Conservation (phyloP, 2,329 filamentous ascomycete genomes). For the Nemania abortiva region DNA sequence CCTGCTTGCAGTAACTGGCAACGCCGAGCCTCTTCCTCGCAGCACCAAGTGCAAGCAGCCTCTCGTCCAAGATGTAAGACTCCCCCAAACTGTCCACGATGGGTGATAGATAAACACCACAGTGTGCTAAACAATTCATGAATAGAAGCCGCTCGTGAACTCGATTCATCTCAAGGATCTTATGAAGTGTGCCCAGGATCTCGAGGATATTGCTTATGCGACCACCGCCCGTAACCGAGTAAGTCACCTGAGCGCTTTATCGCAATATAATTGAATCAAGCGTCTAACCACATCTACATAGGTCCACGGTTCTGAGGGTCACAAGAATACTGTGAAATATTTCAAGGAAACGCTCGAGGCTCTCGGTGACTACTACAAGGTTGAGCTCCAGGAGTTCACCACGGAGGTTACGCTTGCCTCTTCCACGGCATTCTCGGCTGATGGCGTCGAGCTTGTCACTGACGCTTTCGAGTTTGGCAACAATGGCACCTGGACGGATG, state of each 20-base stretch:
- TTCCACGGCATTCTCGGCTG: conserved; percentile 38
- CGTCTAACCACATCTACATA: conserved; percentile 18
- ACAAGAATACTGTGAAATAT: conserved; percentile 53
- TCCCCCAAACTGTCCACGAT: too few species aligned
- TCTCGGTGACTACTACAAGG: conserved; percentile 51
- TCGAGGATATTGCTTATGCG: conserved; percentile 51
- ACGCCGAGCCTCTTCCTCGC: conserved; percentile 41
- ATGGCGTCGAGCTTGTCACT: conserved; percentile 42
- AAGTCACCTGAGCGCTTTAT: conserved; percentile 33
- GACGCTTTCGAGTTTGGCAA: conserved; percentile 56
- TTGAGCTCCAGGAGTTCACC: conserved; percentile 50
- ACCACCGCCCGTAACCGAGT: conserved; percentile 49
- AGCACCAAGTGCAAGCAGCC: conserved; percentile 31
- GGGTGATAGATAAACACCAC: not conserved
- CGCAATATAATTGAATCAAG: not conserved
- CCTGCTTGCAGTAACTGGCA: conserved; percentile 42
- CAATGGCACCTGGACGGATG: conserved; percentile 53
- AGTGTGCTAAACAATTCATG: conserved; percentile 33
- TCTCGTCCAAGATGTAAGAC: conserved; percentile 45
- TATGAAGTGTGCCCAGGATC: conserved; percentile 47
- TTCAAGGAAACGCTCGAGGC: conserved; percentile 52
- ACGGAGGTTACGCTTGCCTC: conserved; percentile 46
- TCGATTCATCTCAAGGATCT: conserved; percentile 47
- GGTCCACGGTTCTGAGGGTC: conserved; percentile 53
- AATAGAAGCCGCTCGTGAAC: conserved; percentile 46